phyloP scores from a whole-genome alignment of 1,284 basidiomycete species.

The Tylopilus orsonianus region DNA sequence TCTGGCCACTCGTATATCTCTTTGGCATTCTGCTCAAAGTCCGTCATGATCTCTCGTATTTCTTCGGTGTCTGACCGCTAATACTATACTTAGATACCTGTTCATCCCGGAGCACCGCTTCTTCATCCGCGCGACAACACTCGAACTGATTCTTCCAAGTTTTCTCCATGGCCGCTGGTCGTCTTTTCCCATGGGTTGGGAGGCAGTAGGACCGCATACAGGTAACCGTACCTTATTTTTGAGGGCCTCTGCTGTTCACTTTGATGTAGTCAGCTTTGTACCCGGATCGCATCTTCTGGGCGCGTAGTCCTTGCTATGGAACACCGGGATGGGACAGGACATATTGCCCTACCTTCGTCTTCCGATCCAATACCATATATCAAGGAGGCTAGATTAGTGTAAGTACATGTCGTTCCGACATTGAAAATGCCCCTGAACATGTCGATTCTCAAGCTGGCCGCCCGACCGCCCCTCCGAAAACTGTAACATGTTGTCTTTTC shows the following conservation, averaged over 20 bases:
- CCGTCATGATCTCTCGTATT: not conserved
- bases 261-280: slow-evolving; percentile 60
- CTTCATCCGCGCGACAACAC: slow-evolving; percentile 37
- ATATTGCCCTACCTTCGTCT: slow-evolving; percentile 40
- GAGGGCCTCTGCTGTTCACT: slow-evolving; percentile 2
- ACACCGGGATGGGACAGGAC: slow-evolving; percentile 74
- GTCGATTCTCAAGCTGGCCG: slow-evolving; percentile 29
- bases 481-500: slow-evolving; percentile 43
- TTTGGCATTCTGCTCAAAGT: slow-evolving; percentile 49
- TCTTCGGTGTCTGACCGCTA: not conserved
- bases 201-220: slow-evolving; percentile 73
- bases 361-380: slow-evolving; percentile 42
- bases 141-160: slow-evolving; percentile 7
- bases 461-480: slow-evolving; percentile 18
- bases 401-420: slow-evolving; percentile 23
- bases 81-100: slow-evolving; percentile 50
- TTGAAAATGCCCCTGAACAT: slow-evolving; percentile 1
- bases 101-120: slow-evolving; percentile 54
- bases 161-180: slow-evolving; percentile 63
- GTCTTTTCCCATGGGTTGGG: slow-evolving; percentile 82
- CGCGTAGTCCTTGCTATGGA: slow-evolving; percentile 76
- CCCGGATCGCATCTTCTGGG: slow-evolving; percentile 68
- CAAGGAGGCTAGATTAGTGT: slow-evolving; percentile 52
- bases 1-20: slow-evolving; percentile 51
- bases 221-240: slow-evolving; percentile 36